Evolutionary conservation across 306 rosid species (phyloP).

Genomic region (Herpetospermum pedunculosum): DNA sequence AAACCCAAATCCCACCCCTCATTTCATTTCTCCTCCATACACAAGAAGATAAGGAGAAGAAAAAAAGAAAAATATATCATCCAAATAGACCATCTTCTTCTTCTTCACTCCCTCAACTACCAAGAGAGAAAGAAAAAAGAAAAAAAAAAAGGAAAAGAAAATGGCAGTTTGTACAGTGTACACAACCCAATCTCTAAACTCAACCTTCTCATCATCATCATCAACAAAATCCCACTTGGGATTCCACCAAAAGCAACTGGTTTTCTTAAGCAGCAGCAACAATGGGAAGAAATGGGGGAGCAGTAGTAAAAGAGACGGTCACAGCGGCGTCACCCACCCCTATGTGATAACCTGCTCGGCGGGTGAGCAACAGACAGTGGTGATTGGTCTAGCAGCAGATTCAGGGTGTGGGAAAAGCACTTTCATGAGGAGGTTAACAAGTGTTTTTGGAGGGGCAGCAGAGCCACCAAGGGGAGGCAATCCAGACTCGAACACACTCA

Average conservation of each 20-base stretch:
- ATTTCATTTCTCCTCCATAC: constrained; percentile 18
- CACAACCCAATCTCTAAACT: constrained; percentile 69
- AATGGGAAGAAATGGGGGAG: constrained; percentile 18
- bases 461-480: constrained; percentile 94
- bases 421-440: constrained; percentile 93
- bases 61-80: constrained; percentile 1
- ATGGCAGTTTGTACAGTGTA: constrained; percentile 65
- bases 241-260: constrained; percentile 60
- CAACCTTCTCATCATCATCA: constrained; percentile 37
- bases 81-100: constrained; percentile 19
- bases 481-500: constrained; percentile 92
- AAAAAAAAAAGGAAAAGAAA: background rate
- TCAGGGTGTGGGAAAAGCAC: constrained; percentile 98
- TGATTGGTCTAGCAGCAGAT: constrained; percentile 95
- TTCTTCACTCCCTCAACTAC: constrained; percentile 21
- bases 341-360: constrained; percentile 57
- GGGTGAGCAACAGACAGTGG: constrained; percentile 56
- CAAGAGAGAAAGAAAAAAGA: constrained; percentile 3
- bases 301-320: constrained; percentile 17
- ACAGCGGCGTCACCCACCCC: constrained; percentile 2
- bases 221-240: constrained; percentile 51
- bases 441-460: constrained; percentile 93
- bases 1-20: background rate
- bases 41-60: background rate
- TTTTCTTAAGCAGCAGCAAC: constrained; percentile 44